Evolutionary conservation across 2,329 filamentous ascomycete genomes (phyloP).

Genomic region (Geosmithia putterillii): DNA sequence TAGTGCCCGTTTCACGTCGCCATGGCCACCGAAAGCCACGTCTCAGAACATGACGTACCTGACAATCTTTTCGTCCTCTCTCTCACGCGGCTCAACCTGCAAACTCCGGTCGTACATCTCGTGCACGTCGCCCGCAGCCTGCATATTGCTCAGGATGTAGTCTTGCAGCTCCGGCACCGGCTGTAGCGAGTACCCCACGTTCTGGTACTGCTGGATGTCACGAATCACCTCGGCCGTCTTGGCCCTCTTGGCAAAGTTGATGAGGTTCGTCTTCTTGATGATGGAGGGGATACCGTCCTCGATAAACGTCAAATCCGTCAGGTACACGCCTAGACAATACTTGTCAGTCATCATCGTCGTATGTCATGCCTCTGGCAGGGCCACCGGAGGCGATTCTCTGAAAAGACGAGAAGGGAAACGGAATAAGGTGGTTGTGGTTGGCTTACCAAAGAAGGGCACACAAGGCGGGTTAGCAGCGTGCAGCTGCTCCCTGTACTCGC

Average conservation of each 20-base stretch:
- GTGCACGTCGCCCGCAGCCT: conserved; percentile 87
- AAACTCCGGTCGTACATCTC: conserved; percentile 99
- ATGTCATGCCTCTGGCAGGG: background rate
- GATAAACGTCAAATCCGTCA: conserved; percentile 96
- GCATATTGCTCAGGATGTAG: conserved; percentile 94
- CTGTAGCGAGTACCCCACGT: conserved; percentile 87
- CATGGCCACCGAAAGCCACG: conserved; percentile 11
- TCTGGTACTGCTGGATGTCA: conserved; percentile 97
- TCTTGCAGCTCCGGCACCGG: conserved; percentile 87
- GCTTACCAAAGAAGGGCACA: conserved; percentile 97
- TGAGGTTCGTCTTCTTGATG: conserved; percentile 90
- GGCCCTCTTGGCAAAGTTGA: conserved; percentile 96
- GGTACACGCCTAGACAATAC: conserved; percentile 62
- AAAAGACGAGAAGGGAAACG: background rate
- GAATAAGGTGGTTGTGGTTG: too few species aligned
- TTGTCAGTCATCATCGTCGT: background rate
- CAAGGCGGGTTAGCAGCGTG: conserved; percentile 92
- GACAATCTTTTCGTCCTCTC: conserved; percentile 98
- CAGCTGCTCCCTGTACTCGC: conserved; percentile 85
- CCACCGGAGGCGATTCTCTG: too few species aligned
- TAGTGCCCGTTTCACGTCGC: too few species aligned
- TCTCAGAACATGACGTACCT: conserved; percentile 51
- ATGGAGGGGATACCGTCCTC: conserved; percentile 95
- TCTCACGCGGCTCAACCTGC: conserved; percentile 82
- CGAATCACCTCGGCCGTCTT: conserved; percentile 98